These are phyloP conservation scores for Metarhizium robertsii DNA, from an alignment of 2,329 filamentous ascomycete genomes.

Conservation along the genomic window DNA sequence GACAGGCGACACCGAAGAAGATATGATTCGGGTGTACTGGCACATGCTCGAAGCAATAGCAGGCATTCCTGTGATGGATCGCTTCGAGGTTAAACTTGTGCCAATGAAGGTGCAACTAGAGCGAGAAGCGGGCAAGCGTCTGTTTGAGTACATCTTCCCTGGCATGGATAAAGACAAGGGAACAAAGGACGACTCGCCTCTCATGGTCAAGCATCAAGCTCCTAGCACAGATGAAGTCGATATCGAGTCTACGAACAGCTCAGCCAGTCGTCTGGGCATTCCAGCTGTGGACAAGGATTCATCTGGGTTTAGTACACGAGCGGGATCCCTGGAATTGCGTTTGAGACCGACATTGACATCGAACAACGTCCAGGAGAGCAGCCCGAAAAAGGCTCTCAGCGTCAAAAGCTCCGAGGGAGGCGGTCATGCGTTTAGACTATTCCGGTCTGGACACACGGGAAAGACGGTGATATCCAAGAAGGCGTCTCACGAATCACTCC, in stretches of 20 bases:
- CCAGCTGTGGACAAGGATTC: conserved; percentile 33
- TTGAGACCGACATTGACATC: conserved; percentile 73
- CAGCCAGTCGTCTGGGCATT: conserved; percentile 26
- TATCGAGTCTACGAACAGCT: conserved; percentile 31
- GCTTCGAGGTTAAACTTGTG: conserved; percentile 90
- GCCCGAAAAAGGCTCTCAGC: conserved; percentile 37
- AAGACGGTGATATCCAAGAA: conserved; percentile 38
- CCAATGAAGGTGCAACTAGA: conserved; percentile 92
- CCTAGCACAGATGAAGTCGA: conserved; percentile 37
- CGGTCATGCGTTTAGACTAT: conserved; percentile 41
- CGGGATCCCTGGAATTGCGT: conserved; percentile 71
- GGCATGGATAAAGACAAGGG: conserved; percentile 55
- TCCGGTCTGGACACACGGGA: conserved; percentile 33
- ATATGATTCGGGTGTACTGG: conserved; percentile 94
- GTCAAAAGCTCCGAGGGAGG: conserved; percentile 35
- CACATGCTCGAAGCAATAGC: conserved; percentile 97
- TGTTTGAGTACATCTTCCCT: conserved; percentile 98
- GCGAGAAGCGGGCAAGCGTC: conserved; percentile 78
- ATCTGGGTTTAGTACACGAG: conserved; percentile 47
- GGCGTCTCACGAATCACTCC: conserved; percentile 47
- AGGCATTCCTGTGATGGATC: conserved; percentile 92
- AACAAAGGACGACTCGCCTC: conserved; percentile 51
- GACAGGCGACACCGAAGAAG: conserved; percentile 36
- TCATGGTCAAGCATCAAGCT: conserved; percentile 35
- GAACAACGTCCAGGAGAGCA: conserved; percentile 27